Conservation (phyloP, 208 protist species). For the Trichomonas tenax region DNA sequence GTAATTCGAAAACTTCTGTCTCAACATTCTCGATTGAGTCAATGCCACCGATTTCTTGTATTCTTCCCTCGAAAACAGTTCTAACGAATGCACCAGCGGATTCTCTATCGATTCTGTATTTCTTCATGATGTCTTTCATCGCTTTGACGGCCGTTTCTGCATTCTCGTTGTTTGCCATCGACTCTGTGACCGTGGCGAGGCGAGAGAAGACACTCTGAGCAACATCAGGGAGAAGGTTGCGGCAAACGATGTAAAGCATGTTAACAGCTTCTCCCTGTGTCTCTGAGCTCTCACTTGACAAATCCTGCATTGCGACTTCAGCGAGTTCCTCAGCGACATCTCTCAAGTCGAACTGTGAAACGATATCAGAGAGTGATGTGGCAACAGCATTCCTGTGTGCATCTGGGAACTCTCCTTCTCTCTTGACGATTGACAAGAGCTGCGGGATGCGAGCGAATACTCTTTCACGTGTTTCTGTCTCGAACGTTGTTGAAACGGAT, state of each 20-base stretch:
- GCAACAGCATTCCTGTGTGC: neutral
- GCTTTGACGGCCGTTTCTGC: neutral
- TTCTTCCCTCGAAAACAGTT: neutral
- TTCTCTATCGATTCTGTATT: neutral
- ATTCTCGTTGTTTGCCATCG: neutral
- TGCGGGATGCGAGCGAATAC: neutral
- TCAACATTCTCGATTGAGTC: neutral
- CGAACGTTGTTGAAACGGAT: neutral
- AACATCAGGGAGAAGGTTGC: neutral
- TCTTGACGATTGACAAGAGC: neutral
- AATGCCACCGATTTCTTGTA: neutral
- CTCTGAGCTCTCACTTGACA: neutral
- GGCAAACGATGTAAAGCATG: neutral
- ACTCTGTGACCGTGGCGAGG: neutral
- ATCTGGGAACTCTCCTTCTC: neutral
- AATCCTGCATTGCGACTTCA: neutral
- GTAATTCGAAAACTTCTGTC: neutral
- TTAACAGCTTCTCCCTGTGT: neutral
- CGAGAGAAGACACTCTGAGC: neutral
- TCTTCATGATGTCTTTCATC: neutral
- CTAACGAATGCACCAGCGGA: neutral
- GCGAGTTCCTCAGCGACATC: neutral
- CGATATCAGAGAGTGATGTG: neutral
- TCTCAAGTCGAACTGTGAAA: neutral
- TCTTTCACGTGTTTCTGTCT: neutral